Evolutionary conservation across 2,329 filamentous ascomycete genomes (phyloP).

Genomic region (Magnaporthiopsis poae): DNA sequence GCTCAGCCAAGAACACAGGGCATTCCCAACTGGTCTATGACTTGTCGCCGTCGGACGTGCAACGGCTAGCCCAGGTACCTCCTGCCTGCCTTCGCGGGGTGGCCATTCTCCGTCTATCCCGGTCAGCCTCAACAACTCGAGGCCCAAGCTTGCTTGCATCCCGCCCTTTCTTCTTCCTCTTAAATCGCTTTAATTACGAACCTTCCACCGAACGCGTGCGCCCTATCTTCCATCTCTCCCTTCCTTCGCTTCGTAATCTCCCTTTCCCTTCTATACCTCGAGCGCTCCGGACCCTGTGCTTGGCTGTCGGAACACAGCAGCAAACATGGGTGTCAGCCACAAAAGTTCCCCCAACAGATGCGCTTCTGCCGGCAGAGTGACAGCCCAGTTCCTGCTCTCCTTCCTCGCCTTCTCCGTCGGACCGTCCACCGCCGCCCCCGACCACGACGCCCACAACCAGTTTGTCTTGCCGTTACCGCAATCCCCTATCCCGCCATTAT

Average conservation of each 20-base stretch:
- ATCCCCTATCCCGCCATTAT: slow-evolving; percentile 29
- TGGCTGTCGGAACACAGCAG: neutral
- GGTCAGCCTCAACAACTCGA: neutral
- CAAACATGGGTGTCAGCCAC: slow-evolving; percentile 18
- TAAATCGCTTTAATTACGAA: neutral
- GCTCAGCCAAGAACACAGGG: too few relatives aligned
- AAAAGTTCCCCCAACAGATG: slow-evolving; percentile 25
- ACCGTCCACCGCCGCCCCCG: slow-evolving; percentile 24
- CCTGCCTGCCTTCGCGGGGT: neutral
- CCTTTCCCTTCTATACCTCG: neutral
- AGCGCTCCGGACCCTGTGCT: neutral
- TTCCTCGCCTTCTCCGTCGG: slow-evolving; percentile 52
- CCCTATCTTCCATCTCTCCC: neutral
- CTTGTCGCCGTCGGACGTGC: neutral
- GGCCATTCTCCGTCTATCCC: neutral
- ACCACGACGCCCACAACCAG: slow-evolving; percentile 27
- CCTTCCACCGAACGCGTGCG: neutral
- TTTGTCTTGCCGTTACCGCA: slow-evolving; percentile 33
- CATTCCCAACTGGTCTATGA: neutral
- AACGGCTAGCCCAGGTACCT: neutral
- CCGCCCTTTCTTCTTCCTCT: neutral
- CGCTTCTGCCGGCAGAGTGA: slow-evolving; percentile 52
- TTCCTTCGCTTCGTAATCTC: neutral
- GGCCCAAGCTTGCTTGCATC: neutral
- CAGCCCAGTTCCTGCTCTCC: slow-evolving; percentile 53